Evolutionary conservation across 1,284 basidiomycete genomes (phyloP).

Genomic region (Exobasidium rhododendri): DNA sequence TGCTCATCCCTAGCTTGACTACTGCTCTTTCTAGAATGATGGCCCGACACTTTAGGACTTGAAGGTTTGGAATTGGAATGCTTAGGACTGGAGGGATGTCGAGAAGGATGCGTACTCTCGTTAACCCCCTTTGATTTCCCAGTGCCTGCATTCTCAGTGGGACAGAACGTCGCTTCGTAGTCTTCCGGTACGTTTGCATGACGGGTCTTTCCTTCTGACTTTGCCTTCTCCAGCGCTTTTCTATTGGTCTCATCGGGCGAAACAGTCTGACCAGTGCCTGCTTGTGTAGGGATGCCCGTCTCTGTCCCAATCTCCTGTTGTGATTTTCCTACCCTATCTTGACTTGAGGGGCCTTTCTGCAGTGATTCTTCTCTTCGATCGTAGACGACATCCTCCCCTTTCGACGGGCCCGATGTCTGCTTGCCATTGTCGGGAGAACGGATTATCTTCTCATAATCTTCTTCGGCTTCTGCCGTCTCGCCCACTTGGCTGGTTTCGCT

Average conservation of each 20-base stretch:
- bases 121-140: background rate
- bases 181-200: conserved; percentile 25
- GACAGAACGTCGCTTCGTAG: conserved; percentile 24
- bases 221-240: conserved; percentile 13
- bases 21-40: background rate
- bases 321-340: conserved; percentile 14
- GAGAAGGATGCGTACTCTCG: background rate
- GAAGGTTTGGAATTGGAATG: background rate
- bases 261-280: conserved; percentile 28
- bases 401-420: background rate
- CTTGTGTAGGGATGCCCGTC: conserved; percentile 28
- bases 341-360: conserved; percentile 4
- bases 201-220: background rate
- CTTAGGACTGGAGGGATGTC: background rate
- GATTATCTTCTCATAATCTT: background rate
- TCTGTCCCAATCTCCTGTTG: conserved; percentile 26
- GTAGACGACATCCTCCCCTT: background rate
- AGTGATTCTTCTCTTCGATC: background rate
- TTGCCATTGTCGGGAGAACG: background rate
- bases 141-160: conserved; percentile 17
- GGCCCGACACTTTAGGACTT: too few relatives aligned
- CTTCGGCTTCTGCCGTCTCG: background rate
- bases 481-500: background rate
- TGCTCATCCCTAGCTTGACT: background rate
- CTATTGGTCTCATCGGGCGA: conserved; percentile 25